Percentiles rank a stretch among this genome's conserved stretches.
Evolutionary conservation across 768 basidiomycete genomes (phyloP).

Genomic region (Kwoniella sp.): DNA sequence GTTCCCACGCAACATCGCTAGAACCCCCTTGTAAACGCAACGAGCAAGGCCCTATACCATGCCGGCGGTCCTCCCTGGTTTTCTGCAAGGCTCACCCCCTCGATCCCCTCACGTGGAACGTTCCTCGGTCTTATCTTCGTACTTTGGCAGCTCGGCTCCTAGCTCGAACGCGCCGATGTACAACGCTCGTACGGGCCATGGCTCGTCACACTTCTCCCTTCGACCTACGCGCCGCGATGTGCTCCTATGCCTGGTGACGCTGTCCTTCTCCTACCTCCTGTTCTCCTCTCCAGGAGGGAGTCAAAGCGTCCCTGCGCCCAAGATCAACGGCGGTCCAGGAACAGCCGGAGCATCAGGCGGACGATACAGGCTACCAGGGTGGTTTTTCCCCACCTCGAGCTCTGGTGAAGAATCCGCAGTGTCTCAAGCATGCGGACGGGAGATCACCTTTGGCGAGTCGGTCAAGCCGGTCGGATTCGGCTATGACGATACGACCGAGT

Average conservation of each 20-base stretch:
- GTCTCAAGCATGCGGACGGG: slow-evolving; percentile 1
- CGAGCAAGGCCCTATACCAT: no score
- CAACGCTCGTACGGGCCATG: no score
- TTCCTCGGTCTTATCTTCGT: slow-evolving; percentile 5
- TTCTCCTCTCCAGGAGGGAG: slow-evolving; percentile 21
- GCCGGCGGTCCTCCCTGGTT: slow-evolving; percentile 23
- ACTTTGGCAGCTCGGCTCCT: neutral
- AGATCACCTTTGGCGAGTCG: slow-evolving; percentile 13
- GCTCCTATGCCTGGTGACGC: slow-evolving; percentile 39
- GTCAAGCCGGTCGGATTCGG: slow-evolving; percentile 9
- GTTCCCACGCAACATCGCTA: no score
- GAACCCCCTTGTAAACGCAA: no score
- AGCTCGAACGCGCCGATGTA: slow-evolving; percentile 7
- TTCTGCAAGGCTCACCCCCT: slow-evolving; percentile 25
- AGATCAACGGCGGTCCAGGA: no score
- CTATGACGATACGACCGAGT: neutral
- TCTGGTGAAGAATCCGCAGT: neutral
- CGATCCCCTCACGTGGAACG: slow-evolving; percentile 26
- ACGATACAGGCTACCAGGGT: slow-evolving; percentile 5
- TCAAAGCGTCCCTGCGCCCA: neutral
- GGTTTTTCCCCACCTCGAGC: slow-evolving; percentile 7
- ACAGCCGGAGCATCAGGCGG: neutral
- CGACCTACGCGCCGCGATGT: slow-evolving; percentile 44
- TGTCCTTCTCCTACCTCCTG: slow-evolving; percentile 39
- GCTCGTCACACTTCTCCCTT: slow-evolving; percentile 13